These are phyloP conservation scores for Odontarrhena argentea DNA, from an alignment of 345 rosid genomes.

Conservation along the genomic window DNA sequence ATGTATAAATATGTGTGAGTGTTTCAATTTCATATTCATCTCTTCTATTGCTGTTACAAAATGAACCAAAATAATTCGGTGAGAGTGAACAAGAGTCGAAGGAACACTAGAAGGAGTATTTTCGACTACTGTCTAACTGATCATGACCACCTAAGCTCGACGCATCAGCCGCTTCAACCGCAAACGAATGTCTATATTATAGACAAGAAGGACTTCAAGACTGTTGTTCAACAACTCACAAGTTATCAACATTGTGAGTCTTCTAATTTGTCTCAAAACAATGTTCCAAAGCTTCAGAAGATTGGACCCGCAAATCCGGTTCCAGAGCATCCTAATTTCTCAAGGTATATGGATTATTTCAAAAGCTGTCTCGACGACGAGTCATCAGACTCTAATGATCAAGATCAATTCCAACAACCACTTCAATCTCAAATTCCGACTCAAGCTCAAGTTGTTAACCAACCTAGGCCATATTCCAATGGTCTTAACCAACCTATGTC, in stretches of 20 bases:
- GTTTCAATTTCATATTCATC: neutral
- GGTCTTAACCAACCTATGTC: slow-evolving; percentile 41
- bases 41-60: neutral
- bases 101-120: slow-evolving; percentile 44
- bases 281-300: slow-evolving; percentile 47
- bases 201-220: slow-evolving; percentile 79
- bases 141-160: slow-evolving; percentile 41
- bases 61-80: slow-evolving; percentile 27
- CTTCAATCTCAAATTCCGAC: neutral
- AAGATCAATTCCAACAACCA: slow-evolving; percentile 43
- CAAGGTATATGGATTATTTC: slow-evolving; percentile 67
- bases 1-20: too few species aligned
- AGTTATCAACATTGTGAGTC: slow-evolving; percentile 60
- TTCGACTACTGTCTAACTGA: slow-evolving; percentile 52
- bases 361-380: slow-evolving; percentile 50
- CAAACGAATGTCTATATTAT: slow-evolving; percentile 67
- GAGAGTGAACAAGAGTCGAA: slow-evolving; percentile 9
- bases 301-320: neutral
- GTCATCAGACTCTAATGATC: slow-evolving; percentile 49
- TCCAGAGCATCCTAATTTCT: slow-evolving; percentile 59
- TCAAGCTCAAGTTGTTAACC: slow-evolving; percentile 36
- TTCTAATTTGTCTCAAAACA: slow-evolving; percentile 53
- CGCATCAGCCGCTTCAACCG: slow-evolving; percentile 59
- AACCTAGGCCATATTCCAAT: slow-evolving; percentile 40
- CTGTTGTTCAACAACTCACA: slow-evolving; percentile 79